Conservation (phyloP, 192 early-diverging fungal genomes). For the Podila clonocystis region DNA sequence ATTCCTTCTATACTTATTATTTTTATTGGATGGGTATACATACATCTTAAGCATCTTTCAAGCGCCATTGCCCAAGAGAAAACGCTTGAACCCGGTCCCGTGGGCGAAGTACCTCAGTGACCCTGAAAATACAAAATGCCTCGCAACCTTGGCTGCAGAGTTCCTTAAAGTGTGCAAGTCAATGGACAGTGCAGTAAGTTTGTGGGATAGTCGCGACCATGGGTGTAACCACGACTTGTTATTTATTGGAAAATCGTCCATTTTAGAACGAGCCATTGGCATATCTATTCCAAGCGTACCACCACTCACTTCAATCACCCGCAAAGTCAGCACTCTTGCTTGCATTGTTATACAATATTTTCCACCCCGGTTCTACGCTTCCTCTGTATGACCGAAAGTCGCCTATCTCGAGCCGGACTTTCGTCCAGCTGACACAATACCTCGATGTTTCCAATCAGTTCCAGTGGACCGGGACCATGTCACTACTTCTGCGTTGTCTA, state of each 20-base stretch:
- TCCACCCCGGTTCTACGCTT: slow-evolving; percentile 39
- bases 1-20: neutral
- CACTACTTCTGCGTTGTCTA: slow-evolving; percentile 54
- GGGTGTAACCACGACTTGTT: neutral
- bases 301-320: slow-evolving; percentile 27
- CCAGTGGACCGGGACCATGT: slow-evolving; percentile 59
- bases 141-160: slow-evolving; percentile 29
- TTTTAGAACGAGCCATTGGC: slow-evolving; percentile 36
- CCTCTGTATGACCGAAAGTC: slow-evolving; percentile 47
- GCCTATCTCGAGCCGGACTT: slow-evolving; percentile 35
- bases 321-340: slow-evolving; percentile 32
- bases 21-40: neutral
- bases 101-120: slow-evolving; percentile 37
- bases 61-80: slow-evolving; percentile 27
- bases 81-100: slow-evolving; percentile 25
- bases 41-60: slow-evolving; percentile 26
- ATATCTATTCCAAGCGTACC: slow-evolving; percentile 28
- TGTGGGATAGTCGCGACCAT: no score
- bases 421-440: slow-evolving; percentile 43
- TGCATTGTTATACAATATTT: slow-evolving; percentile 44
- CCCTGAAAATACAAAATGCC: slow-evolving; percentile 36
- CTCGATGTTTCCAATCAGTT: slow-evolving; percentile 52
- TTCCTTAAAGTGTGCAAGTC: slow-evolving; percentile 48
- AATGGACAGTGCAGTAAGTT: slow-evolving; percentile 26
- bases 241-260: neutral